These are phyloP conservation scores for Penicillium sp. DNA, from an alignment of 2,329 filamentous ascomycete species.

Conservation along the genomic window DNA sequence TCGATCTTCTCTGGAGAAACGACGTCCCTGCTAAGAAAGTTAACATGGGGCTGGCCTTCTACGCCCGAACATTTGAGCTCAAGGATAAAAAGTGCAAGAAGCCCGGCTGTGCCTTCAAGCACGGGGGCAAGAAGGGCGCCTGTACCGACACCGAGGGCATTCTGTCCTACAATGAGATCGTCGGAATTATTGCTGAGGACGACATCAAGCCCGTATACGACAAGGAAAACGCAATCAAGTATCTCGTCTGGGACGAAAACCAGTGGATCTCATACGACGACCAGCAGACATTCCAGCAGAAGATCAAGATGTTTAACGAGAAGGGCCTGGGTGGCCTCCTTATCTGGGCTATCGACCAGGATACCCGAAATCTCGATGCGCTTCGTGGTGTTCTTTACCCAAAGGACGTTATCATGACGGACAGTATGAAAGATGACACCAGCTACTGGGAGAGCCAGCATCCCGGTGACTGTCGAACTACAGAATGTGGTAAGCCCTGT, in stretches of 20 bases:
- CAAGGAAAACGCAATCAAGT: slow-evolving; percentile 12
- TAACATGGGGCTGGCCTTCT: slow-evolving; percentile 49
- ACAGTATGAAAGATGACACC: slow-evolving; percentile 1
- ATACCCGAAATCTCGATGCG: not conserved
- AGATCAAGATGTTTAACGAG: slow-evolving; percentile 5
- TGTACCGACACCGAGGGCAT: slow-evolving; percentile 46
- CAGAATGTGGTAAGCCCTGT: slow-evolving; percentile 7
- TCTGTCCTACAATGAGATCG: slow-evolving; percentile 1
- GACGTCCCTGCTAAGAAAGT: slow-evolving; percentile 44
- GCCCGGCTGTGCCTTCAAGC: slow-evolving; percentile 5
- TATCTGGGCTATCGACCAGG: slow-evolving; percentile 13
- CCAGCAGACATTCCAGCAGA: slow-evolving; percentile 9
- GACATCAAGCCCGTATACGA: not conserved
- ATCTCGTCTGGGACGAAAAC: slow-evolving; percentile 4
- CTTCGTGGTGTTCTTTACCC: slow-evolving; percentile 9
- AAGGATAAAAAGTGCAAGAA: slow-evolving; percentile 18
- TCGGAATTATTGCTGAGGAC: not conserved
- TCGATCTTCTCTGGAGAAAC: slow-evolving; percentile 49
- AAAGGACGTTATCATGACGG: slow-evolving; percentile 5
- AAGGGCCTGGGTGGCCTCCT: slow-evolving; percentile 7
- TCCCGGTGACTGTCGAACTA: slow-evolving; percentile 3
- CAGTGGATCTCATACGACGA: slow-evolving; percentile 18
- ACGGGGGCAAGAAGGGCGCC: slow-evolving; percentile 21
- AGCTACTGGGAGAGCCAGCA: slow-evolving; percentile 10
- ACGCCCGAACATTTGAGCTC: slow-evolving; percentile 42